phyloP scores from a whole-genome alignment of 805 yeast genomes.

The Wickerhamomyces silvicola region DNA sequence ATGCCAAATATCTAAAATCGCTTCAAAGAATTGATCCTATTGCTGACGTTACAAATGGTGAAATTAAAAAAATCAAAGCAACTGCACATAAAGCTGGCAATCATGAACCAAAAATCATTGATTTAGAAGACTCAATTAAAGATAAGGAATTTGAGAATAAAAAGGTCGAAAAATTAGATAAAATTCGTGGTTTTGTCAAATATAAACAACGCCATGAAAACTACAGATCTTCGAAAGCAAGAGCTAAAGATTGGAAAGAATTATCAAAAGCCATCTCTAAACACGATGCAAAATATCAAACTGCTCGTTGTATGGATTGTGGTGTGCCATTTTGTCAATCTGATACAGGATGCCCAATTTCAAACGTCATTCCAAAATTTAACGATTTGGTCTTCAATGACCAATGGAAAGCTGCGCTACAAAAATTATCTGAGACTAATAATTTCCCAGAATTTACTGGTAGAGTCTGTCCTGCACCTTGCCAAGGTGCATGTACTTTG shows the following conservation, averaged over 20 bases:
- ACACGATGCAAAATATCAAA: slow-evolving; percentile 82
- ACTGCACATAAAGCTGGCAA: slow-evolving; percentile 27
- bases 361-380: slow-evolving; percentile 97
- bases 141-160: slow-evolving; percentile 62
- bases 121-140: slow-evolving; percentile 81
- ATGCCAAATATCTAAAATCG: slow-evolving; percentile 57
- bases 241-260: slow-evolving; percentile 91
- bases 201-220: slow-evolving; percentile 84
- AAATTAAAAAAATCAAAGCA: slow-evolving; percentile 40
- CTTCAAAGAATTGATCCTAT: slow-evolving; percentile 72
- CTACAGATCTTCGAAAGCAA: slow-evolving; percentile 68
- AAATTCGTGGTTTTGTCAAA: slow-evolving; percentile 86
- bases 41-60: slow-evolving; percentile 80
- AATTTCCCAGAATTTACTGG: slow-evolving; percentile 99
- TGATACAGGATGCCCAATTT: slow-evolving; percentile 96
- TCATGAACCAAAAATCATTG: slow-evolving; percentile 78
- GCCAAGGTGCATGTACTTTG: slow-evolving; percentile 94
- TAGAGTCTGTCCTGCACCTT: slow-evolving; percentile 98
- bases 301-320: slow-evolving; percentile 99
- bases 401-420: slow-evolving; percentile 91
- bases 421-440: slow-evolving; percentile 89
- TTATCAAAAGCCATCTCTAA: slow-evolving; percentile 73
- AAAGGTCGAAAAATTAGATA: slow-evolving; percentile 63
- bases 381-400: slow-evolving; percentile 93
- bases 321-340: slow-evolving; percentile 99